Evolutionary conservation across 2,329 filamentous ascomycete genomes (phyloP), one percentile per base, ranked within the genome.

Genomic region (Hypoxylon sp.): DNA sequence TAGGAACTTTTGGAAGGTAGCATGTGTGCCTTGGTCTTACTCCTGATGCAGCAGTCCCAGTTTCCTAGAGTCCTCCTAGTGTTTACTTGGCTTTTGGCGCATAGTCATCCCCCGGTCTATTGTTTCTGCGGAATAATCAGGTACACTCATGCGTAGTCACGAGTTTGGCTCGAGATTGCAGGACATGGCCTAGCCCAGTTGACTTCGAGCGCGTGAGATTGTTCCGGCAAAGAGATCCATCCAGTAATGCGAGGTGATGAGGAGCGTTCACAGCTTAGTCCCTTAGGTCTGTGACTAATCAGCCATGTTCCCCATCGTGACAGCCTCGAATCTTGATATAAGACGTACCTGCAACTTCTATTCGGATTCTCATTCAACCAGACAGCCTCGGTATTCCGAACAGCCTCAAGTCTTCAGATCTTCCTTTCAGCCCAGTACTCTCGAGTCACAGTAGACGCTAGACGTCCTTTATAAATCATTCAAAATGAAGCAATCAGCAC

Each of bases 401-500:
- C 29, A 53, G 13, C 19, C 29, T 53, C 50, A 37, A 17, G 19
- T 53, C 32, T 44, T 44, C 39, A 44, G 31, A 50, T 27, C n/a
- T 15, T 53, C 31, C 11, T 37, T 17, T 53, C 32, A 37, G 50
- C 39, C 19, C 29, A 21, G 31, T 35, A 35, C 6, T 19, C 15
- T 37, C 50, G 15, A 50, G 46, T 31, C 46, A 17, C 46, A 50
- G 46, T 50, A 21, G 46, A 50, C 46, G 46, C 46, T 17, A 50
- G 27, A 50, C 46, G 46, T 50, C 27, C 46, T 29, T 31, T 4
- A 27, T n/a, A 31, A 27, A 50, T 53, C 32, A 37, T 13, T 53
- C 29, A 53, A 11, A 6, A 53, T 53, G 50, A 53, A 53, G 50
- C 32, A 35, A 53, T 32, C 50, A 53, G 31, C 19, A 35, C 29